Base-by-base conservation (phyloP, 2,329 filamentous ascomycete genomes). In the Gnomoniopsis sp. region DNA sequence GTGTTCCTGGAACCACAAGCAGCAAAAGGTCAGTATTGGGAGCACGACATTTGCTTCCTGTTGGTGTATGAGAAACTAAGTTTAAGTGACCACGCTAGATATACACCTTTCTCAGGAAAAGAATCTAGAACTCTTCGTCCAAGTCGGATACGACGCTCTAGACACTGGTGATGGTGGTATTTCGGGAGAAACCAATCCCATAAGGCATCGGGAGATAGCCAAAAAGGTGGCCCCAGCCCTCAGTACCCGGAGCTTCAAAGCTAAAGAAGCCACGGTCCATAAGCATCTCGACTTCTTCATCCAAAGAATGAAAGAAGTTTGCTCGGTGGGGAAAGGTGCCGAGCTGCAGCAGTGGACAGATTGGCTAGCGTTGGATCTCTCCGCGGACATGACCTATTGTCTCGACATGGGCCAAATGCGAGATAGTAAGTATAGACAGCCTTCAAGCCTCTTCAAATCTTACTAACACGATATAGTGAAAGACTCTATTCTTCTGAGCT, bases 361-460 rank as follows among this genome's bases (percentile, higher is more conserved):
- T 41, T 62, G 63, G 63, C 43, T 65, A 10, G 60, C 50, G 1
- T 33, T 63, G 46, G 63, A 65, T 21, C 47, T 65, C 4, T 55
- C 63, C 7, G 53, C 56, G 3, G 62, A 59, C 6, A 23, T 65
- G 53, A 52, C 59, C 3, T 62, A 58, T 23, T 23, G 54, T 17
- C 47, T 21, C 3, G 36, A 59, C 6, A 50, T 63, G 55, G 21
- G 33, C 15, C 49, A 65, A 1, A 44, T 65, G 50, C 23, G 48
- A 30, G 33, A 63, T 17, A 53, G 60, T 59, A 56, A 36, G 57
- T 47, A 3, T 8, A 3, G 2, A 1, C 19, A 8, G 44, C 1
- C 2, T 7, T 15, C 17, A 15, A 6, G 17, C 7, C 1, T 6
- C 2, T 6, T 22, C 23, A 33, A 7, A 10, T 14, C 10, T 47